These are phyloP conservation scores for Rhodotorula sp. DNA, from an alignment of 1,284 basidiomycete species.

Conservation along the genomic window DNA sequence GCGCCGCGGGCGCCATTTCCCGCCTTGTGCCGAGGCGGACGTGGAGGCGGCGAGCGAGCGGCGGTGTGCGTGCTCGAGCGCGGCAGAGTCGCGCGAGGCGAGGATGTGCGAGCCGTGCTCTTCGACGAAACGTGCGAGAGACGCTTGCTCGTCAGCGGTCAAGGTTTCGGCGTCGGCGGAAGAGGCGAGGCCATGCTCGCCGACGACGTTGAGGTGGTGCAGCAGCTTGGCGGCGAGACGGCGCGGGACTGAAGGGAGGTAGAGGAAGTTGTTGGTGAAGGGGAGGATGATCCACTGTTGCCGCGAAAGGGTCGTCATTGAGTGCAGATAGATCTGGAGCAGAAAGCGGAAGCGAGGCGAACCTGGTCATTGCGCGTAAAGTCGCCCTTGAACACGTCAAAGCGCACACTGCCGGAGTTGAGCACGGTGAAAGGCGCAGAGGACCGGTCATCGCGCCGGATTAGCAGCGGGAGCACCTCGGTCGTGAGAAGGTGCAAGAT, in stretches of 20 bases:
- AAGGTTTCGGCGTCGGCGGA: background rate
- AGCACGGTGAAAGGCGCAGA: constrained; percentile 36
- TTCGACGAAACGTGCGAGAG: background rate
- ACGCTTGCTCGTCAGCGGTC: background rate
- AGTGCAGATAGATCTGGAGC: too few species aligned
- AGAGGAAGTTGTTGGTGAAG: constrained; percentile 40
- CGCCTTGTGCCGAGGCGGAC: background rate
- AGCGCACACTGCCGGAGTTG: constrained; percentile 46
- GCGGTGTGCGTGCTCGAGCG: constrained; percentile 22
- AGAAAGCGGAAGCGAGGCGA: background rate
- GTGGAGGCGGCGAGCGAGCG: background rate
- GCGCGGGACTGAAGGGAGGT: constrained; percentile 32
- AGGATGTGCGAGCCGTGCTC: background rate
- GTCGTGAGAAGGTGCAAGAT: constrained; percentile 40
- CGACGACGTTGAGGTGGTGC: constrained; percentile 43
- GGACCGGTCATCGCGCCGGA: constrained; percentile 27
- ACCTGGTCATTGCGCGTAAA: constrained; percentile 48
- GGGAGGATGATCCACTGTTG: constrained; percentile 39
- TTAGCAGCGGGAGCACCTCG: constrained; percentile 35
- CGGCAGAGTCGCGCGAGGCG: constrained; percentile 6
- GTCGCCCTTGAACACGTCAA: constrained; percentile 47
- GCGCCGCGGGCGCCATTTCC: background rate
- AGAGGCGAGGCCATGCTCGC: constrained; percentile 32
- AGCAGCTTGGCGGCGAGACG: constrained; percentile 33
- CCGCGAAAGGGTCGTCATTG: too few species aligned